Evolutionary conservation across 2,329 filamentous ascomycete genomes (phyloP), one percentile per base, ranked within the genome.

Genomic region (Colletotrichum higginsianum): DNA sequence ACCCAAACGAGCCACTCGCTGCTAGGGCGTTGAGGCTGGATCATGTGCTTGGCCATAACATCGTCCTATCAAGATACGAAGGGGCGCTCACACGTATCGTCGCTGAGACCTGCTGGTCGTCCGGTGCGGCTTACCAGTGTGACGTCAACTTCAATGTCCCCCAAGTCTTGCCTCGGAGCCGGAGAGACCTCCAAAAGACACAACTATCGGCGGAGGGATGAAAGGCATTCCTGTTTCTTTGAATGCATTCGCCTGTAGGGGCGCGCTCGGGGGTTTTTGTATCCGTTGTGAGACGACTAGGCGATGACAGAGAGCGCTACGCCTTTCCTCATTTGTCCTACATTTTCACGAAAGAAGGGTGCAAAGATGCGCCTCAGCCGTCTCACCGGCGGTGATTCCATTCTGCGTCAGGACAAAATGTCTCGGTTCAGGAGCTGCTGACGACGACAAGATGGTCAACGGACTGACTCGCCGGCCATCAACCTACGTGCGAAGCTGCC

Each of bases 91-190:
- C 18, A 15, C 35, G 35, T 56, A n/a, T 21, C 12, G 4, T 40
- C 18, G 18, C 12, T n/a, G 18, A 21, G 30, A 21, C 12, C 16
- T 56, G n/a, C 30, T 40, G 18, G 11, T 7, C 6, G 12, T 13
- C 35, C 35, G 35, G 35, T 63, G 26, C 21, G 21, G n/a, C 50
- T 16, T 40, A 49, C 35, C 12, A 67, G 16, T 44, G 44, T 66
- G 47, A 67, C 67, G n/a, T 62, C 38, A 21, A 47, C 52, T 38
- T 56, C 64, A 71, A 38, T 13, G 50, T 50, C 67, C 38, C 64
- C 62, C 60, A 58, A 30, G 58, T 68, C 58, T 71, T 40, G 55
- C 58, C 44, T 71, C 52, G 52, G 57, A 57, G 50, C 64, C 38
- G 64, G 65, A 56, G 52, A 62, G 12, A n/a, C 30, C 42, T 44